Conservation (phyloP, 805 yeast genomes). For the Myxozyma sirexii region DNA sequence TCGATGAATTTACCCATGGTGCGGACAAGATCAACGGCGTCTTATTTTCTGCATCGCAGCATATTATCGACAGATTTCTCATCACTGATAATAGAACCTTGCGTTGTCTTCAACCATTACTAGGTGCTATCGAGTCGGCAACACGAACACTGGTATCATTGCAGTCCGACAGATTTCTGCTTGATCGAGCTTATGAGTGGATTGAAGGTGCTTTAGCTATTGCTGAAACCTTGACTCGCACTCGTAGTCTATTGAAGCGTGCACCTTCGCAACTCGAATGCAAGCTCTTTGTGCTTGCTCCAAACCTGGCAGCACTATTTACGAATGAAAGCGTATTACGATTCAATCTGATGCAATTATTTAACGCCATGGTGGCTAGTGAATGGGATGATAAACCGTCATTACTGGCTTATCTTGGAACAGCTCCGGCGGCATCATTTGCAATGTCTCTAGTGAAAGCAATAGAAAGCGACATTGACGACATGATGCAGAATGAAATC, state of each 20-base stretch:
- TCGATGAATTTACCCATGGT: conserved; percentile 48
- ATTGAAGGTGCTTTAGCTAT: conserved; percentile 56
- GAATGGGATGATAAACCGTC: conserved; percentile 62
- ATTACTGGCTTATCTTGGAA: conserved; percentile 76
- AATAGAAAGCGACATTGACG: conserved; percentile 51
- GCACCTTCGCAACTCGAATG: conserved; percentile 69
- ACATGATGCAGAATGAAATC: conserved; percentile 31
- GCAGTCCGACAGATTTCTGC: conserved; percentile 50
- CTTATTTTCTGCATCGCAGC: conserved; percentile 54
- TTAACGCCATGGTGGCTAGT: conserved; percentile 46
- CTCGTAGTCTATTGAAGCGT: conserved; percentile 54
- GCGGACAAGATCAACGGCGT: conserved; percentile 52
- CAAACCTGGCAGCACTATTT: conserved; percentile 61
- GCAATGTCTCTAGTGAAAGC: conserved; percentile 63
- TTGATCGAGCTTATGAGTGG: conserved; percentile 55
- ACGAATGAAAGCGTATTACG: conserved; percentile 54
- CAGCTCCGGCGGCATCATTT: conserved; percentile 60
- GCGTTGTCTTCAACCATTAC: conserved; percentile 59
- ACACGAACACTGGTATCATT: conserved; percentile 45
- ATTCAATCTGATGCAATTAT: conserved; percentile 54
- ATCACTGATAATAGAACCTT: conserved; percentile 49
- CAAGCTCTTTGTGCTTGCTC: conserved; percentile 57
- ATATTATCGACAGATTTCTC: conserved; percentile 60
- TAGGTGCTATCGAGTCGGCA: conserved; percentile 53
- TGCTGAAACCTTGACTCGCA: conserved; percentile 57